phyloP scores from a whole-genome alignment of 1,284 basidiomycete species.

The Exsudoporus floridanus region DNA sequence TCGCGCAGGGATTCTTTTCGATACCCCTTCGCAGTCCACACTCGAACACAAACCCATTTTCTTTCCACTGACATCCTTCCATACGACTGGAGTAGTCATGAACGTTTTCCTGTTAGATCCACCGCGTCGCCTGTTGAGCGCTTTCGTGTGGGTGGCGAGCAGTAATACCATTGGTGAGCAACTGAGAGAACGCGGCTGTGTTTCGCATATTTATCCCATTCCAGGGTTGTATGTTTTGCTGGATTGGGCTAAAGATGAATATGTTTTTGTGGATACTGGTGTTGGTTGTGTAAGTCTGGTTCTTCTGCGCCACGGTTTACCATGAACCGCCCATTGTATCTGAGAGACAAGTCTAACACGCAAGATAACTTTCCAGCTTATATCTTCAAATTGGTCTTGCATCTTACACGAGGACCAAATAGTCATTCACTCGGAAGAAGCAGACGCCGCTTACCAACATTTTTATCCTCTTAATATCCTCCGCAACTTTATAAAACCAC shows the following conservation, averaged over 20 bases:
- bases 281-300: slow-evolving; percentile 63
- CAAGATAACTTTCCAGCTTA: slow-evolving; percentile 38
- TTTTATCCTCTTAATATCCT: slow-evolving; percentile 35
- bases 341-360: slow-evolving; percentile 8
- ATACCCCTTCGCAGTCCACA: slow-evolving; percentile 34
- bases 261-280: slow-evolving; percentile 69
- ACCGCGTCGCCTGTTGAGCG: slow-evolving; percentile 55
- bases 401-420: slow-evolving; percentile 60
- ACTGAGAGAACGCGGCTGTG: neutral
- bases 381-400: slow-evolving; percentile 73
- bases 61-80: slow-evolving; percentile 56
- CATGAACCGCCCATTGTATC: slow-evolving; percentile 1
- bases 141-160: slow-evolving; percentile 61
- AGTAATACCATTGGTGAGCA: slow-evolving; percentile 35
- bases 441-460: slow-evolving; percentile 34
- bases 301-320: slow-evolving; percentile 3
- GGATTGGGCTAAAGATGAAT: slow-evolving; percentile 64
- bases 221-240: slow-evolving; percentile 61
- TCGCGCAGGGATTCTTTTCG: slow-evolving; percentile 15
- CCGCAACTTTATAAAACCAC: slow-evolving; percentile 23
- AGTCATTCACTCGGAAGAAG: slow-evolving; percentile 64
- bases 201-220: slow-evolving; percentile 39
- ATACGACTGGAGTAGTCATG: slow-evolving; percentile 67
- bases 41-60: slow-evolving; percentile 41
- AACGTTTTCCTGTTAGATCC: slow-evolving; percentile 75